phyloP scores from a whole-genome alignment of 2,329 filamentous ascomycete species.

The Helotiales sp. region DNA sequence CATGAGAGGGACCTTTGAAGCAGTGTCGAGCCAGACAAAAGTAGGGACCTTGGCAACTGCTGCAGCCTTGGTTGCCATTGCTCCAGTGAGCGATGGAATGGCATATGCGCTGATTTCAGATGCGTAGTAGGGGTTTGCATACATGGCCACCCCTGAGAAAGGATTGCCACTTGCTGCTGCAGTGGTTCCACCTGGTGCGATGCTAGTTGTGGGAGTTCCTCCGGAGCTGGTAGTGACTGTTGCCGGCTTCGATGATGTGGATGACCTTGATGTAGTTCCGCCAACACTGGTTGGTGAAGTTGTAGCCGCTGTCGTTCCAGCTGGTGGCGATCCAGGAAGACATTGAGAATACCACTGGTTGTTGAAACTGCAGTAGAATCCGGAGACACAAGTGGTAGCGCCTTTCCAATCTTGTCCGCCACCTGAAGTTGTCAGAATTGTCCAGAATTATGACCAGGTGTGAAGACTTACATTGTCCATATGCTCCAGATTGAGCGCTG shows the following conservation, averaged over 20 bases:
- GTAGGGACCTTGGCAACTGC: conserved; percentile 55
- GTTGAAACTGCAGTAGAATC: conserved; percentile 25
- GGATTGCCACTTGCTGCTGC: conserved; percentile 51
- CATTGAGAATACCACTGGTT: conserved; percentile 42
- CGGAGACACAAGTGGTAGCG: conserved; percentile 38
- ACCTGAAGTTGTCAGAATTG: conserved; percentile 29
- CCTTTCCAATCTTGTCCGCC: conserved; percentile 38
- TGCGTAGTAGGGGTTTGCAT: conserved; percentile 56
- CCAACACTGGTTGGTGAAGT: background rate
- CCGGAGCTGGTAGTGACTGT: conserved; percentile 1
- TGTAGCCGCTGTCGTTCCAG: conserved; percentile 16
- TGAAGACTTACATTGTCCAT: conserved; percentile 39
- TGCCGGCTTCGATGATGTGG: conserved; percentile 6
- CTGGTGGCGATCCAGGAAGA: conserved; percentile 34
- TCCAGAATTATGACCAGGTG: background rate
- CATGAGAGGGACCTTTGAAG: conserved; percentile 54
- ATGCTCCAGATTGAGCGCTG: conserved; percentile 37
- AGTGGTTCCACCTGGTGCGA: conserved; percentile 6
- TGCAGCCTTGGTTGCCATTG: conserved; percentile 55
- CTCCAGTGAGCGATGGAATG: conserved; percentile 64
- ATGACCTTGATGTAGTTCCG: background rate
- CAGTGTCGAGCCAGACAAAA: conserved; percentile 58
- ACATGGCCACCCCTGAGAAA: conserved; percentile 54
- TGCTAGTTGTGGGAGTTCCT: conserved; percentile 1
- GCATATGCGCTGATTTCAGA: conserved; percentile 59